Base-by-base conservation (phyloP, 129 eudicot genomes). In the Tagetes patula region DNA sequence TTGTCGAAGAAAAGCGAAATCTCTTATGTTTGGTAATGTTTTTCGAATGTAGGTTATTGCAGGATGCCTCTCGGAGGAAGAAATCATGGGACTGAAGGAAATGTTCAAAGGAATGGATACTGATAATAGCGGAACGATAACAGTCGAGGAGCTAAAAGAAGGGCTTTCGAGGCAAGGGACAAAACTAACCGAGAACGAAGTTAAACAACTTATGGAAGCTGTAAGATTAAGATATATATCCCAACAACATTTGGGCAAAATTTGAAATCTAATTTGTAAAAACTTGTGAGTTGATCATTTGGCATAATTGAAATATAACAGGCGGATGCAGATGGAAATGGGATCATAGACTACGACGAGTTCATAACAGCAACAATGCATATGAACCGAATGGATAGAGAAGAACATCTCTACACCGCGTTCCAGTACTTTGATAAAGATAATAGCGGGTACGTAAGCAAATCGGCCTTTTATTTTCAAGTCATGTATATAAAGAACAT, bases 271-370 rank as follows among this genome's bases (percentile, higher is more conserved):
- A 0, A 30, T 41, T 48, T 32, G 45, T 37, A 39, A 52, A n/a
- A 38, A 5, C 36, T 30, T 14, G 54, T 75, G 38, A 8, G 2
- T 71, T 66, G 66, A 46, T 43, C 3, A 56, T 59, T 27, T 43
- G 36, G 5, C 52, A 48, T 34, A 60, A 47, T 36, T 38, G 45
- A 50, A 63, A 40, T 52, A 8, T 2, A 36, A 61, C 77, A 90
- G 96, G 96, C 96, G 30, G 96, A 90, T 75, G 96, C 96, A 48
- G 96, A 90, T 84, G 96, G 96, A 70, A 90, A 90, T 67, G 96
- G 96, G 8, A 85, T 87, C 52, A 90, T 90, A 49, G 95, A 87
- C 67, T 90, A 90, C 20, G 96, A 90, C 32, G 96, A 90, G 81
- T 90, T 90, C 85, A 90, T 90, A 58, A 90, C 96, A 40, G 96